These are phyloP conservation scores for Selaginella tamariscina DNA, from an alignment of 75 land plant species.

Conservation along the genomic window DNA sequence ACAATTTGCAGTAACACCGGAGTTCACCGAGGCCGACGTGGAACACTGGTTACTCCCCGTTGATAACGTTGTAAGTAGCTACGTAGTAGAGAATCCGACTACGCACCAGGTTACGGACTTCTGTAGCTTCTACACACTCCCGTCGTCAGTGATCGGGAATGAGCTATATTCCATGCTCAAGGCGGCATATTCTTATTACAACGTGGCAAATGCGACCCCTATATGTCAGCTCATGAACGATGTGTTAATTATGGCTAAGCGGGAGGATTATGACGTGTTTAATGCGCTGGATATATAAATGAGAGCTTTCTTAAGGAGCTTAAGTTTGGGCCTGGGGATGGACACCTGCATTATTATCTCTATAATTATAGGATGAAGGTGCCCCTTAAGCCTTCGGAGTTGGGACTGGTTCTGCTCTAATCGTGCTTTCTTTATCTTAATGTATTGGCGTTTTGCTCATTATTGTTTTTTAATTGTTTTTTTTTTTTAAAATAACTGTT, in stretches of 20 bases:
- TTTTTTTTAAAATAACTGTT: not conserved
- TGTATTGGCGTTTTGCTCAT: not conserved
- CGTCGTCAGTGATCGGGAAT: slow-evolving; percentile 66
- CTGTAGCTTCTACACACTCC: slow-evolving; percentile 73
- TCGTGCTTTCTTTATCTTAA: too few species aligned
- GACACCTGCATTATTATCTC: slow-evolving; percentile 72
- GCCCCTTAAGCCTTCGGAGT: slow-evolving; percentile 44
- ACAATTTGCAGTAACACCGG: slow-evolving; percentile 57
- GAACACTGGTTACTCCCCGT: slow-evolving; percentile 67
- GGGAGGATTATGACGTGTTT: slow-evolving; percentile 66
- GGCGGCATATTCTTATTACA: slow-evolving; percentile 81
- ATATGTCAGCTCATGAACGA: slow-evolving; percentile 70
- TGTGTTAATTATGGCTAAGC: slow-evolving; percentile 61
- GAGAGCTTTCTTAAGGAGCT: slow-evolving; percentile 70
- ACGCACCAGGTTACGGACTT: slow-evolving; percentile 69
- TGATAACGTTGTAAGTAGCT: slow-evolving; percentile 60
- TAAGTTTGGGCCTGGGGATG: slow-evolving; percentile 83
- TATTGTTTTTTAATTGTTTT: not conserved
- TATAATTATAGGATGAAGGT: slow-evolving; percentile 60
- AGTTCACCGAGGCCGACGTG: slow-evolving; percentile 57
- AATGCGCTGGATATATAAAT: slow-evolving; percentile 72
- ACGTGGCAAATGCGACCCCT: slow-evolving; percentile 49
- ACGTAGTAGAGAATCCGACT: slow-evolving; percentile 55
- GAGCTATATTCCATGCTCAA: slow-evolving; percentile 52
- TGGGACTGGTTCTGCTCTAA: slow-evolving; percentile 65